These are phyloP conservation scores for Austroboletus sp. DNA, from an alignment of 1,284 basidiomycete species.

Conservation along the genomic window DNA sequence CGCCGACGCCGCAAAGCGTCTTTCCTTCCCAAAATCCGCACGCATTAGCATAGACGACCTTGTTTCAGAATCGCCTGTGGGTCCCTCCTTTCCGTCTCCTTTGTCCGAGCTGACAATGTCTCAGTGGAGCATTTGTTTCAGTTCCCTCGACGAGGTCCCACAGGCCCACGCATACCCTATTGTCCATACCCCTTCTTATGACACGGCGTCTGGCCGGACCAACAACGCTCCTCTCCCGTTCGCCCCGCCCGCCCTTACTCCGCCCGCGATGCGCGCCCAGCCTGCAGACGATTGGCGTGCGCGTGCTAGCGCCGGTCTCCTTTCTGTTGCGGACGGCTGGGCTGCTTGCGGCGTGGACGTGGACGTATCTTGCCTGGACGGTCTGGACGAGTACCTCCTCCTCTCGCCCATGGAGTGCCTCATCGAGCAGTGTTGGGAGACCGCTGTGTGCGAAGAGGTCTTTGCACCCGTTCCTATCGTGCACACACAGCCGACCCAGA, in stretches of 20 bases:
- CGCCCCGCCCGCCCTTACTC: conserved; percentile 3
- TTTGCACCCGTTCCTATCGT: not conserved
- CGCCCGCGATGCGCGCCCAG: conserved; percentile 7
- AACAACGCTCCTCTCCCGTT: conserved; percentile 19
- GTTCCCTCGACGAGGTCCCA: conserved; percentile 12
- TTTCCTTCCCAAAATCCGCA: conserved; percentile 32
- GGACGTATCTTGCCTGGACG: conserved; percentile 24
- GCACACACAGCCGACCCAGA: not conserved
- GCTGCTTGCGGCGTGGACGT: conserved; percentile 26
- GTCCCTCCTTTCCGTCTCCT: not conserved
- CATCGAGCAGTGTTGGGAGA: conserved; percentile 27
- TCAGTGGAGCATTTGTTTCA: conserved; percentile 26
- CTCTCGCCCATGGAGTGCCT: conserved; percentile 27
- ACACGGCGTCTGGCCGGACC: conserved; percentile 20
- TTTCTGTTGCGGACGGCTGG: conserved; percentile 20
- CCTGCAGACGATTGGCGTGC: conserved; percentile 2
- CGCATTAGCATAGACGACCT: conserved; percentile 30
- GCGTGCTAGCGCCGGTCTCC: conserved; percentile 5
- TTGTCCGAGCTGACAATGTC: conserved; percentile 11
- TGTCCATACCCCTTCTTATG: conserved; percentile 11
- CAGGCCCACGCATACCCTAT: conserved; percentile 15
- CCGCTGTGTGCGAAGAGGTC: conserved; percentile 24
- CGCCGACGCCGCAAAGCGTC: conserved; percentile 26
- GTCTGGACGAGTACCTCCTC: conserved; percentile 28
- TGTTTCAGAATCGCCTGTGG: conserved; percentile 26